Percentiles rank a stretch among this genome's conserved stretches.
These are phyloP conservation scores for Ascocoryne sarcoides DNA, from an alignment of 2,329 filamentous ascomycete species.

Conservation along the genomic window DNA sequence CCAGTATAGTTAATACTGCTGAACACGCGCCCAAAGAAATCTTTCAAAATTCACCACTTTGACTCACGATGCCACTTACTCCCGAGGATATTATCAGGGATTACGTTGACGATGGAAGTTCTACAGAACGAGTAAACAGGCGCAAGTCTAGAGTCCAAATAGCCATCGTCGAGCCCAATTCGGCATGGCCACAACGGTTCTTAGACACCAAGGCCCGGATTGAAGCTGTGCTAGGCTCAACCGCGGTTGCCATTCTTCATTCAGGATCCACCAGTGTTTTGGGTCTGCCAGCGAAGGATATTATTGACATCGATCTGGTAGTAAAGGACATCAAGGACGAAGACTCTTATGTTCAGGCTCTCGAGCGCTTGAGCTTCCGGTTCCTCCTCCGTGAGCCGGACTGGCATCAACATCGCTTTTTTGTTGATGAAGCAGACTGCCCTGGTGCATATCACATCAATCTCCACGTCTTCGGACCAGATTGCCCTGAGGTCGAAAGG, in stretches of 20 bases:
- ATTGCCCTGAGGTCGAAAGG: constrained; percentile 33
- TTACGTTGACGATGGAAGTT: constrained; percentile 5
- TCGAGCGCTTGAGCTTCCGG: constrained; percentile 37
- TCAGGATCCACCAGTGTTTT: constrained; percentile 42
- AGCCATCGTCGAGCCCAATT: constrained; percentile 31
- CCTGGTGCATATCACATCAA: constrained; percentile 32
- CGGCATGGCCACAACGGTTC: constrained; percentile 32
- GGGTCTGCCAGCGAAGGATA: constrained; percentile 38
- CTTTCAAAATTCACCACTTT: constrained; percentile 3
- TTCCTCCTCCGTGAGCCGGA: constrained; percentile 37
- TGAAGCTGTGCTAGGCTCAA: constrained; percentile 28
- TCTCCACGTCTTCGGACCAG: constrained; percentile 40
- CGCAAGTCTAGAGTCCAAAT: constrained; percentile 12
- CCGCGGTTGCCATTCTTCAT: constrained; percentile 32
- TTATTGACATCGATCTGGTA: constrained; percentile 43
- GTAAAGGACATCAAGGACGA: constrained; percentile 35
- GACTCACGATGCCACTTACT: constrained; percentile 1
- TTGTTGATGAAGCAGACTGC: constrained; percentile 21
- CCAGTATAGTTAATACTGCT: too few species aligned
- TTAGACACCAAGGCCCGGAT: constrained; percentile 29
- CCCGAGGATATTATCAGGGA: constrained; percentile 5
- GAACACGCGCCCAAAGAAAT: too few species aligned
- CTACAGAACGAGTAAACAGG: constrained; percentile 1
- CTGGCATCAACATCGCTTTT: constrained; percentile 42
- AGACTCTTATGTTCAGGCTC: constrained; percentile 33